Evolutionary conservation across 805 yeast genomes (phyloP).

Genomic region (Wickerhamiella vanderwaltii): DNA sequence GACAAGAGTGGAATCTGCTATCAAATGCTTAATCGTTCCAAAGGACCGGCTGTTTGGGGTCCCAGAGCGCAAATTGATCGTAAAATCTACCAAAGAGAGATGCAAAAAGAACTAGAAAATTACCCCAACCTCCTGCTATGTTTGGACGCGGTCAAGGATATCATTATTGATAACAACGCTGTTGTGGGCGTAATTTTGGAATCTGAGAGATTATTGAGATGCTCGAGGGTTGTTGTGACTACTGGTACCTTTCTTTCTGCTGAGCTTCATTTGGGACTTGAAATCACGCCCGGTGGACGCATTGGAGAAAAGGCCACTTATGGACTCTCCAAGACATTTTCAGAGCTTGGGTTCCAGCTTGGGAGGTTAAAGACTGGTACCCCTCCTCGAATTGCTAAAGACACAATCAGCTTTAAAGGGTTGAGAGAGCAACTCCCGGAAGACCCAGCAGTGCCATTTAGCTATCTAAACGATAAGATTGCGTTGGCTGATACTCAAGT

Average conservation of each 20-base stretch:
- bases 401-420: conserved; percentile 55
- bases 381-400: conserved; percentile 74
- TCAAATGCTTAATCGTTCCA: conserved; percentile 69
- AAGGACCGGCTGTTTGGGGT: conserved; percentile 98
- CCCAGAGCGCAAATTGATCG: conserved; percentile 96
- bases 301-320: conserved; percentile 86
- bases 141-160: conserved; percentile 75
- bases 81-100: conserved; percentile 56
- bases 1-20: conserved; percentile 90
- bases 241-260: conserved; percentile 95
- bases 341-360: conserved; percentile 62
- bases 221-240: conserved; percentile 54
- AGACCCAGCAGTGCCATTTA: conserved; percentile 78
- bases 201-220: conserved; percentile 31
- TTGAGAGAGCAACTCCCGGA: conserved; percentile 70
- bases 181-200: conserved; percentile 64
- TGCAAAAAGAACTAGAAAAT: conserved; percentile 53
- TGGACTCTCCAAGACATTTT: conserved; percentile 72
- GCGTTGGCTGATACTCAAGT: conserved; percentile 45
- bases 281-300: conserved; percentile 77
- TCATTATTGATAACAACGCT: conserved; percentile 43
- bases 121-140: conserved; percentile 47
- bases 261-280: conserved; percentile 84
- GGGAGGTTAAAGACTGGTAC: conserved; percentile 96
- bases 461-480: conserved; percentile 63